phyloP scores from a whole-genome alignment of 345 rosid species.

The Populus nigra region DNA sequence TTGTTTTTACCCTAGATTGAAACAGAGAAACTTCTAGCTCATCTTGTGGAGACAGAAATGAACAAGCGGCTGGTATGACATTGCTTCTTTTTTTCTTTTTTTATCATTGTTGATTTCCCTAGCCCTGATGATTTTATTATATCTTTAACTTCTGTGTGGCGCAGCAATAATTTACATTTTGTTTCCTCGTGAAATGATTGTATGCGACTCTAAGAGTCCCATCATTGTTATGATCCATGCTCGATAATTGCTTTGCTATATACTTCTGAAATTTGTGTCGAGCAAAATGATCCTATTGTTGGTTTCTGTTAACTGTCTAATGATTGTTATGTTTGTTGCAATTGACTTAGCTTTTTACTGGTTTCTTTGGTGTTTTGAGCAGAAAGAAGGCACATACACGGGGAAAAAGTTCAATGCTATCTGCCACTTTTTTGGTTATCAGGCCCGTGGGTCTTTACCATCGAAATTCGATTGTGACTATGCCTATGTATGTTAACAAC shows the following conservation, averaged over 20 bases:
- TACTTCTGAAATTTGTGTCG: neutral
- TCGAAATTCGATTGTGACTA: slow-evolving; percentile 97
- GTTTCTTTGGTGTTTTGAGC: slow-evolving; percentile 26
- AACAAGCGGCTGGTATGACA: slow-evolving; percentile 71
- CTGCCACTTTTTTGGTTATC: slow-evolving; percentile 98
- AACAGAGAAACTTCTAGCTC: slow-evolving; percentile 93
- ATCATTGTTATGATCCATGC: neutral
- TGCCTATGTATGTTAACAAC: slow-evolving; percentile 67
- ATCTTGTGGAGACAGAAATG: slow-evolving; percentile 96
- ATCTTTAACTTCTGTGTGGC: neutral
- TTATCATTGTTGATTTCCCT: neutral
- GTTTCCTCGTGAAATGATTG: neutral
- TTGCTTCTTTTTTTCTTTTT: neutral
- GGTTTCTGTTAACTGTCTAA: neutral
- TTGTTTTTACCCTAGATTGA: slow-evolving; percentile 57
- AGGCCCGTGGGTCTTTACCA: slow-evolving; percentile 98
- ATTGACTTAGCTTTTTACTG: slow-evolving; percentile 4
- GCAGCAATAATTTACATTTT: neutral
- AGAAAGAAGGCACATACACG: slow-evolving; percentile 88
- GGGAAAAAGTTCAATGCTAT: slow-evolving; percentile 96
- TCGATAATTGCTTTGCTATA: neutral
- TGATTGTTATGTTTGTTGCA: neutral
- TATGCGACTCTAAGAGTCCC: neutral
- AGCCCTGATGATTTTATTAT: neutral
- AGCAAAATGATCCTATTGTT: neutral